Percentiles rank a stretch among this genome's conserved stretches.
Conservation (phyloP, 345 rosid genomes). For the Populus ilicifolia region DNA sequence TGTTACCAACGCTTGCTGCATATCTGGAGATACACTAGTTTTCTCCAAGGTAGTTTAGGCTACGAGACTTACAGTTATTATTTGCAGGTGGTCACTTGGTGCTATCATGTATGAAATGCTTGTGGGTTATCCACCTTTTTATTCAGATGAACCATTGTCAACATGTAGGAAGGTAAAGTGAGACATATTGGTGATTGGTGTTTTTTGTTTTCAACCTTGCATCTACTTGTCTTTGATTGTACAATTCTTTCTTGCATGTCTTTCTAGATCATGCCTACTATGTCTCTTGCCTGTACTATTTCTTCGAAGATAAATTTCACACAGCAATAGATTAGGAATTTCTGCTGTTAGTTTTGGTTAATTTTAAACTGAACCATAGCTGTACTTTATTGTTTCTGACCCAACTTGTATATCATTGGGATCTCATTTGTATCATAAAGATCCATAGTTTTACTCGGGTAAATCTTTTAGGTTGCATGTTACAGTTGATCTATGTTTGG, state of each 20-base stretch:
- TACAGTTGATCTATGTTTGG: not conserved
- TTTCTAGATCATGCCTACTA: not conserved
- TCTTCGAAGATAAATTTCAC: not conserved
- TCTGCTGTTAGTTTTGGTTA: not conserved
- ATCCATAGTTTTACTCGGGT: not conserved
- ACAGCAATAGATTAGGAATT: not conserved
- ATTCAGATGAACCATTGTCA: conserved; percentile 97
- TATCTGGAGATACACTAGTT: conserved; percentile 11
- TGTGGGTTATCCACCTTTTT: conserved; percentile 93
- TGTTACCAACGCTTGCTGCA: not conserved
- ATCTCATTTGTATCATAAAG: not conserved
- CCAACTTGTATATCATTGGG: not conserved
- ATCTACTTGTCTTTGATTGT: not conserved
- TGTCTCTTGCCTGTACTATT: not conserved
- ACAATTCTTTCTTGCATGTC: not conserved
- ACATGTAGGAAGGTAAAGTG: conserved; percentile 76
- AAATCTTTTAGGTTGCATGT: not conserved
- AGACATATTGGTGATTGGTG: not conserved
- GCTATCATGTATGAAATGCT: conserved; percentile 98
- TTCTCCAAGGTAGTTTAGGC: conserved; percentile 4
- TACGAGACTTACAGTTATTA: conserved; percentile 19
- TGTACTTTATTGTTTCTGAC: not conserved
- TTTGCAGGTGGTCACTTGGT: conserved; percentile 93
- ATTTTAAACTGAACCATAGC: not conserved
- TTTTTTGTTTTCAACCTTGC: not conserved